A percentile compares a stretch with the other conserved stretches of the same genome.
Conservation (phyloP, 202 grass and related monocot genomes). For the Hordeum pubiflorum region DNA sequence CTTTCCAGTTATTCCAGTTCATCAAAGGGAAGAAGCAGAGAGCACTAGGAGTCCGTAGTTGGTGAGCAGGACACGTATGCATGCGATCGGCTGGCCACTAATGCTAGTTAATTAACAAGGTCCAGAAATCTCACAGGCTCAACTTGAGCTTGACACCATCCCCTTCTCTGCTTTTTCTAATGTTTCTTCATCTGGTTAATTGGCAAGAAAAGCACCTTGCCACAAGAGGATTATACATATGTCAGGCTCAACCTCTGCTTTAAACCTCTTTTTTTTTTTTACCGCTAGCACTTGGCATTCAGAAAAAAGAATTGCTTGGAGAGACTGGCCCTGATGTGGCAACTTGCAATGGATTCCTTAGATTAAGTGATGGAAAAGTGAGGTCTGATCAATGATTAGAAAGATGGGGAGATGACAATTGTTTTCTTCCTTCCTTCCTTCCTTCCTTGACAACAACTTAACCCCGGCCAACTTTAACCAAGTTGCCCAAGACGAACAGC, state of each 20-base stretch:
- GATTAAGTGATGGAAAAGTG: conserved; percentile 26
- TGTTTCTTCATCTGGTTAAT: conserved; percentile 7
- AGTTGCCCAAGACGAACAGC: conserved; percentile 45
- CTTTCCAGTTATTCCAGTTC: conserved; percentile 49
- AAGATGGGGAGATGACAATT: conserved; percentile 54
- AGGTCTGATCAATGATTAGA: conserved; percentile 40
- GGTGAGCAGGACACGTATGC: conserved; percentile 28
- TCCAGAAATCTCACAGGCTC: conserved; percentile 17
- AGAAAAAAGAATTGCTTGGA: conserved; percentile 24
- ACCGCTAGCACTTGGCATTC: conserved; percentile 21
- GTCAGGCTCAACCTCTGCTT: conserved; percentile 4
- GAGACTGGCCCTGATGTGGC: conserved; percentile 12
- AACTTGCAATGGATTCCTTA: conserved; percentile 30
- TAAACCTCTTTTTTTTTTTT: conserved; percentile 20
- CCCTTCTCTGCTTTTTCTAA: neutral
- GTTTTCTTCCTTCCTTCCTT: conserved; percentile 8
- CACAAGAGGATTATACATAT: conserved; percentile 6
- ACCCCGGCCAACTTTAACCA: conserved; percentile 37
- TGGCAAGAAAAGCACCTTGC: neutral
- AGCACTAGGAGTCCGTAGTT: conserved; percentile 20
- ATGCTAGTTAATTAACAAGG: neutral
- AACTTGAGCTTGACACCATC: conserved; percentile 23
- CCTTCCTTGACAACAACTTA: conserved; percentile 43
- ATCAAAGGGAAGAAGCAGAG: conserved; percentile 23
- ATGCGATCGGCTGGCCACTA: conserved; percentile 3